phyloP scores from a whole-genome alignment of 257 asterid genomes.

The Linaria vulgaris region DNA sequence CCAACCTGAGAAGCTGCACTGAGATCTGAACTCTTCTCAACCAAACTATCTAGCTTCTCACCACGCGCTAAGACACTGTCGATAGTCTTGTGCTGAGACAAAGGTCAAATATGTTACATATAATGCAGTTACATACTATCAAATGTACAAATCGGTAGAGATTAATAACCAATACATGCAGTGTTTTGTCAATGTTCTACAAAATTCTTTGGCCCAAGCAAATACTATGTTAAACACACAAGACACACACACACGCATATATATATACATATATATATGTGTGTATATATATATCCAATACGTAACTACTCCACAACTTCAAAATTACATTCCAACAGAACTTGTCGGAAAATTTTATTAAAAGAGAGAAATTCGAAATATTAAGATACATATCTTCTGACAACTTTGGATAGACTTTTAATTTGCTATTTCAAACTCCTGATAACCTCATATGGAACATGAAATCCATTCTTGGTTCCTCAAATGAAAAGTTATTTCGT shows the following conservation, averaged over 20 bases:
- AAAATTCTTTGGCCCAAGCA: constrained; percentile 1
- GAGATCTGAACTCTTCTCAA: constrained; percentile 93
- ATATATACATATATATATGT: no score
- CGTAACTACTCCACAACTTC: no score
- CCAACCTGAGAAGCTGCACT: constrained; percentile 93
- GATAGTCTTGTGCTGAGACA: constrained; percentile 87
- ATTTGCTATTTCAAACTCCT: not conserved
- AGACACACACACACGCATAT: no score
- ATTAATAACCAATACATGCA: constrained; percentile 7
- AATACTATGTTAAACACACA: no score
- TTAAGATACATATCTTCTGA: no score
- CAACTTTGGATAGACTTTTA: no score
- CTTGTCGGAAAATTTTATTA: no score
- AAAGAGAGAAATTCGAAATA: no score
- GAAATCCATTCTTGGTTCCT: no score
- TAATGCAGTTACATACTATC: constrained; percentile 2
- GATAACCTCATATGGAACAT: not conserved
- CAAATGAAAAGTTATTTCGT: no score
- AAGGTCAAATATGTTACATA: constrained; percentile 19
- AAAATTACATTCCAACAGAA: no score
- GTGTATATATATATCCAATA: no score
- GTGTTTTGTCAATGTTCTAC: not conserved
- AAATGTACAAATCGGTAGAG: not conserved
- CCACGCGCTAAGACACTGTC: constrained; percentile 92
- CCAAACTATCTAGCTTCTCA: constrained; percentile 91